A percentile compares a stretch with the other conserved stretches of the same genome.
Evolutionary conservation across 108 stramenopile species (phyloP).

Genomic region (Mediolabrus comicus): DNA sequence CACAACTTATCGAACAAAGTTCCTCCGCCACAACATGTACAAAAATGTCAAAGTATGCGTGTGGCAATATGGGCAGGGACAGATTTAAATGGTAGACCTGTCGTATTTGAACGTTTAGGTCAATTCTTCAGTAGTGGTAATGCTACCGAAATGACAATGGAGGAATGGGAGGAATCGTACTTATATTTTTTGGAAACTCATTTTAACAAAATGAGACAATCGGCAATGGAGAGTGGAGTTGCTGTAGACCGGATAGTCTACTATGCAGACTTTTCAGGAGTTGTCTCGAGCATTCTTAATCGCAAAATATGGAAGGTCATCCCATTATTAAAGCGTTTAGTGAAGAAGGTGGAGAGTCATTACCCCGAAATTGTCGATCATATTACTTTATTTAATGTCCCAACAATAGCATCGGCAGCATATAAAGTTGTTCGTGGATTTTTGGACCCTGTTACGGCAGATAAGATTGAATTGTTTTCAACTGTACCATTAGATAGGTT

Average conservation of each 20-base stretch:
- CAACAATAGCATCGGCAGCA: conserved; percentile 11
- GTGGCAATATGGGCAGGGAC: conserved; percentile 19
- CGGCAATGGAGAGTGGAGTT: not conserved
- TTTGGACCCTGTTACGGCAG: conserved; percentile 26
- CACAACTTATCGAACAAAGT: not conserved
- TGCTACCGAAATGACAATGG: not conserved
- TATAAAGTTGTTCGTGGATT: conserved; percentile 5
- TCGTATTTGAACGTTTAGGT: conserved; percentile 24
- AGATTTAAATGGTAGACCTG: conserved; percentile 6
- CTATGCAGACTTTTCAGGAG: conserved; percentile 15
- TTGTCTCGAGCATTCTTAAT: conserved; percentile 12
- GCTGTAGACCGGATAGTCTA: conserved; percentile 13
- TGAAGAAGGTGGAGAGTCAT: conserved; percentile 15
- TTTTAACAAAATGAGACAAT: conserved; percentile 18
- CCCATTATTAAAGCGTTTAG: not conserved
- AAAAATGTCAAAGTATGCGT: conserved; percentile 5
- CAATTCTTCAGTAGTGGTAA: conserved; percentile 26
- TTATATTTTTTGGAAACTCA: conserved; percentile 25
- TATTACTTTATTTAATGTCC: conserved; percentile 19
- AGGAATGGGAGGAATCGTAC: conserved; percentile 21
- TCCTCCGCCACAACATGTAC: not conserved
- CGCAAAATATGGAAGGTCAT: conserved; percentile 20
- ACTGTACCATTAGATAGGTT: conserved; percentile 18
- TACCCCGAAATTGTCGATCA: conserved; percentile 28
- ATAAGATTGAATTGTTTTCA: conserved; percentile 18